A percentile compares a stretch with the other conserved stretches of the same genome.
These are phyloP conservation scores for Penicillium crustosum DNA, from an alignment of 2,329 filamentous ascomycete species.

Conservation along the genomic window DNA sequence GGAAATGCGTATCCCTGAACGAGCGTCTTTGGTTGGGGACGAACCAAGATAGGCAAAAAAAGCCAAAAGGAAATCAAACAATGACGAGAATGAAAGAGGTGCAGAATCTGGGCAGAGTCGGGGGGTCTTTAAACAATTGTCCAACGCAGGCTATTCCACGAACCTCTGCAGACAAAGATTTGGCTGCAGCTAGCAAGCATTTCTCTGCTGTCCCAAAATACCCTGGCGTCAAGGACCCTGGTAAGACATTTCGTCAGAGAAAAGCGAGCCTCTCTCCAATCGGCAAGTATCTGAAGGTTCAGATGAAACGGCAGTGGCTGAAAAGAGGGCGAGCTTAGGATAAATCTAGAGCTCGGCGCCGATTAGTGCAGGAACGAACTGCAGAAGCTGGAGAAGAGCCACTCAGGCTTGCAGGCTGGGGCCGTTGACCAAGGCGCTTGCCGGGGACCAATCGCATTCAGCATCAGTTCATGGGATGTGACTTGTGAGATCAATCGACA, in stretches of 20 bases:
- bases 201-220: not conserved
- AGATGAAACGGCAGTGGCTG: slow-evolving; percentile 18
- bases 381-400: slow-evolving; percentile 8
- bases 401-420: slow-evolving; percentile 3
- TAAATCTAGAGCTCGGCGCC: slow-evolving; percentile 11
- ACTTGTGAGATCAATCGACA: not conserved
- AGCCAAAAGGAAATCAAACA: slow-evolving; percentile 26
- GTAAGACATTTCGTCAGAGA: slow-evolving; percentile 21
- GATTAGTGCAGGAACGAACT: slow-evolving; percentile 27
- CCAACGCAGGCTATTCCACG: not conserved
- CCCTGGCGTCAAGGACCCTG: not conserved
- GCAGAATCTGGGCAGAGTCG: not conserved
- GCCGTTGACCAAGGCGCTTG: slow-evolving; percentile 8
- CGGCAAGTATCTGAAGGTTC: slow-evolving; percentile 5
- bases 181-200: not conserved
- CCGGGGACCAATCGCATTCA: not conserved
- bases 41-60: slow-evolving; percentile 28
- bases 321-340: slow-evolving; percentile 3
- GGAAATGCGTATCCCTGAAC: slow-evolving; percentile 36
- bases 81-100: slow-evolving; percentile 5
- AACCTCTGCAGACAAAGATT: slow-evolving; percentile 7
- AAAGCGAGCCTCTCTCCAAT: slow-evolving; percentile 16
- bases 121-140: slow-evolving; percentile 3
- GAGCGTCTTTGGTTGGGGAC: slow-evolving; percentile 38
- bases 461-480: not conserved